These are phyloP conservation scores for Hypoxylon sp. DNA, from an alignment of 2,329 filamentous ascomycete species.

Conservation along the genomic window DNA sequence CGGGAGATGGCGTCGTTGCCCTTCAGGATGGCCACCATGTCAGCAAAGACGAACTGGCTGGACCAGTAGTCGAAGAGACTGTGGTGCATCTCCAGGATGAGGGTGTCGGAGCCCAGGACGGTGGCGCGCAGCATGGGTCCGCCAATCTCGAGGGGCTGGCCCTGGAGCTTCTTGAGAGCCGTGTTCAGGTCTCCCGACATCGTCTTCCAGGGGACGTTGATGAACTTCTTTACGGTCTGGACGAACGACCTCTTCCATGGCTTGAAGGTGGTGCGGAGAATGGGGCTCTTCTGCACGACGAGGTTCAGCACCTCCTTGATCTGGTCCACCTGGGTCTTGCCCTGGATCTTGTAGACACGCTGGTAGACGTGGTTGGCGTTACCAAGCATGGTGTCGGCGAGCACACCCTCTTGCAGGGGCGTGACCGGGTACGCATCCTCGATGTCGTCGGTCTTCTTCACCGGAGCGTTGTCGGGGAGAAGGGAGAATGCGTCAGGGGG, in stretches of 20 bases:
- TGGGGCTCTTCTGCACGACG: constrained; percentile 4
- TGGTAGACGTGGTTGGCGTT: constrained; percentile 6
- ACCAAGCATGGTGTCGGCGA: constrained; percentile 2
- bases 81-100: constrained; percentile 46
- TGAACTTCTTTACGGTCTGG: constrained; percentile 10
- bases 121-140: background rate
- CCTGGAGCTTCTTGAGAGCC: constrained; percentile 7
- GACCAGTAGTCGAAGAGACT: constrained; percentile 48
- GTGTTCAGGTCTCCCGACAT: constrained; percentile 1
- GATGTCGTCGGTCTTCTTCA: background rate
- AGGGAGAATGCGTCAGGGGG: background rate
- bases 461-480: background rate
- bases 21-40: constrained; percentile 20
- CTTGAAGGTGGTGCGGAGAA: constrained; percentile 11
- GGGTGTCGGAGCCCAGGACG: background rate
- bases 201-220: constrained; percentile 11
- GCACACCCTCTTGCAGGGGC: constrained; percentile 1
- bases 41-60: constrained; percentile 42
- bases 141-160: background rate
- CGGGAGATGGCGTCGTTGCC: background rate
- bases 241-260: constrained; percentile 15
- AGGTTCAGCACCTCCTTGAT: constrained; percentile 2
- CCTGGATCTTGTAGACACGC: background rate
- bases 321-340: background rate
- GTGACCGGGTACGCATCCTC: constrained; percentile 5